phyloP scores from a whole-genome alignment of 108 stramenopile genomes.

The Cylindrotheca closterium region DNA sequence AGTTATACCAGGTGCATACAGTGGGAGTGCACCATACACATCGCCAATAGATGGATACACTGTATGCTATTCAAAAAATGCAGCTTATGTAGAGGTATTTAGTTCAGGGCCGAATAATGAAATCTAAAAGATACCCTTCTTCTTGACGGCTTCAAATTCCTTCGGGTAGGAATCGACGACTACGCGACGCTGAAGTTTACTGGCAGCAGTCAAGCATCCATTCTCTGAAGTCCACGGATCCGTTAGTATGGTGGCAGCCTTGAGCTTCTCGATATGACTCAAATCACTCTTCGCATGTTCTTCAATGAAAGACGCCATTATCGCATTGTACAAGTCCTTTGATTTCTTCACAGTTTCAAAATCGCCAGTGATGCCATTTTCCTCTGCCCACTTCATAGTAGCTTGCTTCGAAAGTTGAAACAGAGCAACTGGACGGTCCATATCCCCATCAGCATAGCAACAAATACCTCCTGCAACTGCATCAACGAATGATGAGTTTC shows the following conservation, averaged over 20 bases:
- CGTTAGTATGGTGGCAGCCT: slow-evolving; percentile 55
- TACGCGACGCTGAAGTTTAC: slow-evolving; percentile 78
- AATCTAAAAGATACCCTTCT: slow-evolving; percentile 82
- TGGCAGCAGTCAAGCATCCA: slow-evolving; percentile 84
- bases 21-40: too few species aligned
- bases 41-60: too few species aligned
- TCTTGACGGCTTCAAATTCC: slow-evolving; percentile 61
- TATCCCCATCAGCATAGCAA: slow-evolving; percentile 86
- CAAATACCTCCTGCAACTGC: slow-evolving; percentile 76
- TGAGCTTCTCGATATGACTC: slow-evolving; percentile 72
- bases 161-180: slow-evolving; percentile 61
- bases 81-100: too few species aligned
- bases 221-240: slow-evolving; percentile 87
- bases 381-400: slow-evolving; percentile 72
- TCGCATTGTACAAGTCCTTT: slow-evolving; percentile 67
- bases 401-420: slow-evolving; percentile 62
- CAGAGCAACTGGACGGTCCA: slow-evolving; percentile 85
- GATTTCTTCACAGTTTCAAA: slow-evolving; percentile 50
- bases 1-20: too few species aligned
- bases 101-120: too few species aligned
- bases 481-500: slow-evolving; percentile 69
- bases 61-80: too few species aligned
- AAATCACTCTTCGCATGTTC: slow-evolving; percentile 72
- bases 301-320: slow-evolving; percentile 61
- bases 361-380: slow-evolving; percentile 67